phyloP scores from a whole-genome alignment of 257 asterid species.

The Capsicum pubescens region DNA sequence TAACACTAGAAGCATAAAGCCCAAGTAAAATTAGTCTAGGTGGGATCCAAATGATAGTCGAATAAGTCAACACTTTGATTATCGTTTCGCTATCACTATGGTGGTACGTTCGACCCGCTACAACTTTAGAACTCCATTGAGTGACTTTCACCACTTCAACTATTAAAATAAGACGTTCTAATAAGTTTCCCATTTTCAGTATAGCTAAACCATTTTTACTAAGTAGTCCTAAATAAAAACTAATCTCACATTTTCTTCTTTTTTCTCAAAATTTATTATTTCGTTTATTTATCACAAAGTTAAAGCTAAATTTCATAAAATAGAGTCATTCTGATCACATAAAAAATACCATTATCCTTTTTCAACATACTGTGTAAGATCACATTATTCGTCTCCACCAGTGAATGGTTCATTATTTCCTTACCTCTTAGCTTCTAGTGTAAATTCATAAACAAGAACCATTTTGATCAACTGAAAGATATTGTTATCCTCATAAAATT shows the following conservation, averaged over 20 bases:
- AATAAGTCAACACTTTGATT: conserved; percentile 16
- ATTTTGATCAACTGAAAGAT: not conserved
- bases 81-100: too few relatives aligned
- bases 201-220: not conserved
- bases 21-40: not conserved
- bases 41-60: not conserved
- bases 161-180: not conserved
- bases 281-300: not conserved
- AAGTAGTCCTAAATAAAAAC: not conserved
- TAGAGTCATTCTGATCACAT: not conserved
- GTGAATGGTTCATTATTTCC: not conserved
- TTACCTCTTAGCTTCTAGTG: not conserved
- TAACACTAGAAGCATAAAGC: not conserved
- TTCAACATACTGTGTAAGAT: not conserved
- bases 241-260: not conserved
- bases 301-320: not conserved
- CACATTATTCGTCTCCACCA: too few relatives aligned
- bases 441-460: not conserved
- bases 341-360: not conserved
- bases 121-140: conserved; percentile 21
- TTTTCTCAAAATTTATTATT: not conserved
- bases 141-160: not conserved
- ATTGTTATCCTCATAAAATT: not conserved
- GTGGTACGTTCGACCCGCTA: not conserved
- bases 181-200: not conserved